A percentile compares a stretch with the other conserved stretches of the same genome.
These are phyloP conservation scores for Peziza echinospora DNA, from an alignment of 495 filamentous ascomycete genomes.

Conservation along the genomic window DNA sequence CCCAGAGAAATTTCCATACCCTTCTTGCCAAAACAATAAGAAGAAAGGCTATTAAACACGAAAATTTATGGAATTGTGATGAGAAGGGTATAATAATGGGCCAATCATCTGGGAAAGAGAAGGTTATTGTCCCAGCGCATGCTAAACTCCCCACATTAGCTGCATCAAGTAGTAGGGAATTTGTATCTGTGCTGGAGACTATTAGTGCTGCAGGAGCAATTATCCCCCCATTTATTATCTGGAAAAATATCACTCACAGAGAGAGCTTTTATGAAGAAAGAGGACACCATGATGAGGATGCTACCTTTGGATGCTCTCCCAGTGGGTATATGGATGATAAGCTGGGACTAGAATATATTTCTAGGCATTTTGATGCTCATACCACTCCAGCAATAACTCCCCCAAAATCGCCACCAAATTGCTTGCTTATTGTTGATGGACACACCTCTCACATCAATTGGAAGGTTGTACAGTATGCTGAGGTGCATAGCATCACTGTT, in stretches of 20 bases:
- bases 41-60: neutral
- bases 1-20: neutral
- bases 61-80: neutral
- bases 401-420: conserved; percentile 7
- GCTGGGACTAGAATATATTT: conserved; percentile 11
- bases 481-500: conserved; percentile 11
- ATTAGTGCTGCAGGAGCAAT: neutral
- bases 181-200: neutral
- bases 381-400: too few relatives aligned
- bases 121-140: neutral
- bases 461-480: conserved; percentile 13
- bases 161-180: neutral
- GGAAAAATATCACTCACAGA: neutral
- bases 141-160: neutral
- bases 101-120: neutral
- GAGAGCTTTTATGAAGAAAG: neutral
- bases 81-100: neutral
- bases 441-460: conserved; percentile 15
- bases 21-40: neutral
- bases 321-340: conserved; percentile 17
- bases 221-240: neutral
- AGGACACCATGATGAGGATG: too few relatives aligned
- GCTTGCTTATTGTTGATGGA: conserved; percentile 20
- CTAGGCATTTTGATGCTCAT: conserved; percentile 14
- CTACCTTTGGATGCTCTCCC: conserved; percentile 5